A percentile compares a stretch with the other conserved stretches of the same genome.
phyloP scores from a whole-genome alignment of 169 alveolate species.

The Cryptosporidium viatorum region DNA sequence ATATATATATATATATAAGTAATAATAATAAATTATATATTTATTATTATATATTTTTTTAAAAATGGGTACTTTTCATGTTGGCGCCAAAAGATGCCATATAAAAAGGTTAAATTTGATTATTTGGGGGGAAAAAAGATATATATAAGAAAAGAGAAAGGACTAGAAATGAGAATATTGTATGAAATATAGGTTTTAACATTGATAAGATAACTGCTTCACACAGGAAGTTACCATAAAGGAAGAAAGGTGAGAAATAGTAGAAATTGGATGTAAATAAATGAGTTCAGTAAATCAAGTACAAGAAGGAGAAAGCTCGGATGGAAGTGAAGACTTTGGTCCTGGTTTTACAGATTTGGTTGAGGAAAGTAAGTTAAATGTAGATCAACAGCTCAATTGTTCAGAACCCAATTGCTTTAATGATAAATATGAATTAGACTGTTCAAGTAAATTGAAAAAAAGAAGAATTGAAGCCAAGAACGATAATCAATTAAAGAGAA shows the following conservation, averaged over 20 bases:
- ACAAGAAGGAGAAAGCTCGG: neutral
- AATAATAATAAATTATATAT: too few relatives aligned
- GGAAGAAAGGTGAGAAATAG: neutral
- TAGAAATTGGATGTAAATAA: neutral
- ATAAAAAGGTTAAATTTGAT: neutral
- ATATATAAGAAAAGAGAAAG: neutral
- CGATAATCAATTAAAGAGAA: neutral
- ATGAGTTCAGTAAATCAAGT: neutral
- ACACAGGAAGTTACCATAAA: neutral
- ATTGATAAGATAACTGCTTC: neutral
- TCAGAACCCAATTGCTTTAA: neutral
- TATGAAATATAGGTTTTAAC: neutral
- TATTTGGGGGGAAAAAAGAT: neutral
- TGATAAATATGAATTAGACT: neutral
- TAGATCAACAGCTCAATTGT: neutral
- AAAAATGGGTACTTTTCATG: neutral
- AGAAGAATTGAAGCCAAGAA: neutral
- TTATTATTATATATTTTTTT: neutral
- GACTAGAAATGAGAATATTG: neutral
- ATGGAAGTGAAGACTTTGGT: neutral
- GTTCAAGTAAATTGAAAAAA: neutral
- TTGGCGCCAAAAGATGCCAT: slow-evolving; percentile 27
- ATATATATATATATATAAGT: too few relatives aligned
- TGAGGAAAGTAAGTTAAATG: neutral
- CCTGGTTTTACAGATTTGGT: slow-evolving; percentile 7